Percentiles rank a stretch among this genome's conserved stretches.
Conservation (phyloP, 2,329 filamentous ascomycete genomes). For the Rhynchosporium agropyri region DNA sequence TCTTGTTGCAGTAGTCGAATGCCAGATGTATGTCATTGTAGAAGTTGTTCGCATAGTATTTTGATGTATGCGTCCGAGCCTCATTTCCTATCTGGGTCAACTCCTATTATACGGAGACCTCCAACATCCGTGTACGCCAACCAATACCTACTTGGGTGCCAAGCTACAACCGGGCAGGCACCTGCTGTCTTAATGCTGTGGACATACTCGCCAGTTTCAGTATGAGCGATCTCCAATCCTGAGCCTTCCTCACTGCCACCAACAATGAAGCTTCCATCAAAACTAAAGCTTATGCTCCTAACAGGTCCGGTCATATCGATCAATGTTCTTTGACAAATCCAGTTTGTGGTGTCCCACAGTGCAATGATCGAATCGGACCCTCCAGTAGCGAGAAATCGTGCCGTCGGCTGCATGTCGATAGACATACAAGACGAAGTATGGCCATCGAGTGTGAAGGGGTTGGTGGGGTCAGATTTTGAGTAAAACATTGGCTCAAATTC, state of each 20-base stretch:
- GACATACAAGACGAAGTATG: constrained; percentile 74
- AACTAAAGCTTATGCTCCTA: constrained; percentile 72
- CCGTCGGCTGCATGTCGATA: constrained; percentile 70
- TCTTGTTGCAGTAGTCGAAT: not conserved
- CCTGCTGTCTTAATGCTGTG: constrained; percentile 70
- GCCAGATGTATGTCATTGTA: too few relatives aligned
- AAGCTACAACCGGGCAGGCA: constrained; percentile 68
- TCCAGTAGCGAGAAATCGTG: constrained; percentile 72
- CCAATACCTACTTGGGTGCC: constrained; percentile 75
- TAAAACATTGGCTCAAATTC: constrained; percentile 58
- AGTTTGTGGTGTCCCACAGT: constrained; percentile 77
- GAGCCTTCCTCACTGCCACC: constrained; percentile 74
- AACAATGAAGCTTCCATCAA: constrained; percentile 74
- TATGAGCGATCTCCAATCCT: constrained; percentile 70
- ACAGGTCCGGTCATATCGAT: constrained; percentile 71
- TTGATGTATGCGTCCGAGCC: constrained; percentile 4
- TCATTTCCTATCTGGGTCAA: constrained; percentile 41
- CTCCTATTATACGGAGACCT: constrained; percentile 62
- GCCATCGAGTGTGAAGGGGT: constrained; percentile 64
- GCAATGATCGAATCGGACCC: constrained; percentile 75
- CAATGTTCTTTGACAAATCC: constrained; percentile 74
- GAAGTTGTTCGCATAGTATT: not conserved
- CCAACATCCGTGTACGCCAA: constrained; percentile 72
- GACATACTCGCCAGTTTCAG: constrained; percentile 73
- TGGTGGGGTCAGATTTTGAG: constrained; percentile 49